Conservation (phyloP, 805 yeast species). For the Lipomyces japonicus region DNA sequence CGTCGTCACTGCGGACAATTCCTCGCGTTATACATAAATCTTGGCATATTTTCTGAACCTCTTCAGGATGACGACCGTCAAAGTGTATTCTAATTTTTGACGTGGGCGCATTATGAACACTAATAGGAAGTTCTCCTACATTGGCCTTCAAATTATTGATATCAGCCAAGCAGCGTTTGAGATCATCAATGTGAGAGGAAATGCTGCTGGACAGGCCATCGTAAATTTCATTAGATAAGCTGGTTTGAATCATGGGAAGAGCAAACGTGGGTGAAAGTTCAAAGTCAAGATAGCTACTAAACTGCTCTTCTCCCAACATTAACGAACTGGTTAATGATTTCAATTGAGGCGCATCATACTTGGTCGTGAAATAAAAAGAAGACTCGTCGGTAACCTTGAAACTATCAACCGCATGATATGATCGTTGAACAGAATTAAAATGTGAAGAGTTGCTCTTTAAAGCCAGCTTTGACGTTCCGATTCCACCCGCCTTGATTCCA, state of each 20-base stretch:
- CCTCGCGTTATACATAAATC: slow-evolving; percentile 20
- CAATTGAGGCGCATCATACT: neutral
- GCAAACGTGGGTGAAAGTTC: slow-evolving; percentile 42
- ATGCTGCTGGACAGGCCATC: slow-evolving; percentile 41
- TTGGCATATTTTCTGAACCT: slow-evolving; percentile 44
- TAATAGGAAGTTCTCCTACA: slow-evolving; percentile 63
- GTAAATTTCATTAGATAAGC: slow-evolving; percentile 46
- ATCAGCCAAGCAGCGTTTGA: slow-evolving; percentile 42
- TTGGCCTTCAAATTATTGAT: slow-evolving; percentile 46
- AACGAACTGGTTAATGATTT: neutral
- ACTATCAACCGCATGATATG: neutral
- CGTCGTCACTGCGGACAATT: slow-evolving; percentile 5
- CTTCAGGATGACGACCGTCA: slow-evolving; percentile 62
- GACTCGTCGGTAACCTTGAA: neutral
- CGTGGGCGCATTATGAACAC: slow-evolving; percentile 41
- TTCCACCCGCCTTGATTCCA: slow-evolving; percentile 16
- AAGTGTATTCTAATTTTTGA: slow-evolving; percentile 55
- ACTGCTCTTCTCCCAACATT: neutral
- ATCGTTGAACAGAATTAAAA: neutral
- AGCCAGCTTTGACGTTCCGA: slow-evolving; percentile 15
- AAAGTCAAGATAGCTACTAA: slow-evolving; percentile 53
- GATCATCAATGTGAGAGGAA: slow-evolving; percentile 30
- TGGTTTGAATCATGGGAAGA: slow-evolving; percentile 43
- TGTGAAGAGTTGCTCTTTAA: too few relatives aligned
- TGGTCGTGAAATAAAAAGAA: neutral